Conservation (phyloP, 148 eudicot species). For the Drosera capensis region DNA sequence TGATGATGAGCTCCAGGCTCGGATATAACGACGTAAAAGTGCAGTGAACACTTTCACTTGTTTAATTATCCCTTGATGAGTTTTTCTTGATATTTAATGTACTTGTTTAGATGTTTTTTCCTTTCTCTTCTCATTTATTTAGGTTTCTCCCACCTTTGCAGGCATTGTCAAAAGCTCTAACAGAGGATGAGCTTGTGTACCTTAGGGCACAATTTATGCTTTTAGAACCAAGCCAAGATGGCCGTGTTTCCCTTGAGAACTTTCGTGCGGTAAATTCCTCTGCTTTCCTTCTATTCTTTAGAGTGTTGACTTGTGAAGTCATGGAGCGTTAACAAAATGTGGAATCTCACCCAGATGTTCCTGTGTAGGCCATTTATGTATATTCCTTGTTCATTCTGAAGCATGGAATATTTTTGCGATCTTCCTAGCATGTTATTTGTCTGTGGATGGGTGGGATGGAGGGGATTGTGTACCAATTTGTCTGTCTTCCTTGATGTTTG, state of each 20-base stretch:
- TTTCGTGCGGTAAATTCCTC: constrained; percentile 16
- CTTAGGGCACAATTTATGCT: constrained; percentile 37
- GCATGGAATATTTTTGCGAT: too few species aligned
- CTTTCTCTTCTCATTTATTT: not conserved
- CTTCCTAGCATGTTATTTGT: too few species aligned
- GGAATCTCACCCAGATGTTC: not conserved
- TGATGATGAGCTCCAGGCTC: not conserved
- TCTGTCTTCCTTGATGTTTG: not conserved
- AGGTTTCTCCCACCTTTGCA: constrained; percentile 10
- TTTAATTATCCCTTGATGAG: not conserved
- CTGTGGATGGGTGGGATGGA: too few species aligned
- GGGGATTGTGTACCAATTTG: not conserved
- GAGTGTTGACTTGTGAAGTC: not conserved
- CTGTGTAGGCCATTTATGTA: not conserved
- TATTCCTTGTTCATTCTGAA: too few species aligned
- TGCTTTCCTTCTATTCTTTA: not conserved
- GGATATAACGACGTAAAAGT: not conserved
- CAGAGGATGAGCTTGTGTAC: constrained; percentile 50
- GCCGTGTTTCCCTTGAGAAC: constrained; percentile 22
- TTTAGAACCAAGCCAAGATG: constrained; percentile 27
- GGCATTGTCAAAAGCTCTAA: constrained; percentile 63
- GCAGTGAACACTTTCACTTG: too few species aligned
- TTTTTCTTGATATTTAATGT: not conserved
- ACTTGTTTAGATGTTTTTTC: not conserved
- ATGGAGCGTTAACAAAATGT: not conserved